Conservation (phyloP, 2,329 filamentous ascomycete species). For the Ceratocystis colombiana region DNA sequence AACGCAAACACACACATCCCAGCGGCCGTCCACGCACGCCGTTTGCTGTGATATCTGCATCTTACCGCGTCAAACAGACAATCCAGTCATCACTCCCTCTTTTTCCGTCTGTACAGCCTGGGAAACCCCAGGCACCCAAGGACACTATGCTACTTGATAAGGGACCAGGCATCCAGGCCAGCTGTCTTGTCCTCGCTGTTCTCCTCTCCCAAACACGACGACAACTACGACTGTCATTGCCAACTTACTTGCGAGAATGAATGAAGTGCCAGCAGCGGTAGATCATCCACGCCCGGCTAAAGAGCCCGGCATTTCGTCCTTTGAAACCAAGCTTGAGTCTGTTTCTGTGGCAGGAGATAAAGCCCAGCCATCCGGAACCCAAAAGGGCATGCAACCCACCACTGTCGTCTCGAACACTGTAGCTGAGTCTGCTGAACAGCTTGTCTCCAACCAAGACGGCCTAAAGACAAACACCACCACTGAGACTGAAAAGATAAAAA, state of each 20-base stretch:
- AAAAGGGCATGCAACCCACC: not conserved
- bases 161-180: not conserved
- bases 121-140: not conserved
- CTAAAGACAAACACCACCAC: not conserved
- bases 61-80: constrained; percentile 6
- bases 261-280: not conserved
- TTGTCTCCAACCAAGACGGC: not conserved
- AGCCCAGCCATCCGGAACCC: not conserved
- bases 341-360: not conserved
- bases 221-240: not conserved
- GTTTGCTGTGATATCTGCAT: not conserved
- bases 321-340: not conserved
- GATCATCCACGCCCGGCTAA: too few relatives aligned
- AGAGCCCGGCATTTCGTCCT: not conserved
- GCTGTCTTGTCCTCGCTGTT: not conserved
- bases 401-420: not conserved
- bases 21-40: not conserved
- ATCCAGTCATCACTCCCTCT: not conserved
- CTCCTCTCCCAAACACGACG: not conserved
- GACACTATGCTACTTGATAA: not conserved
- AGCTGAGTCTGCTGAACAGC: not conserved
- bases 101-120: not conserved
- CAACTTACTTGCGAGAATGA: not conserved
- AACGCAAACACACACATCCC: not conserved
- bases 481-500: not conserved